phyloP scores from a whole-genome alignment of 208 protist genomes.

The Paratrypanosoma confusum region DNA sequence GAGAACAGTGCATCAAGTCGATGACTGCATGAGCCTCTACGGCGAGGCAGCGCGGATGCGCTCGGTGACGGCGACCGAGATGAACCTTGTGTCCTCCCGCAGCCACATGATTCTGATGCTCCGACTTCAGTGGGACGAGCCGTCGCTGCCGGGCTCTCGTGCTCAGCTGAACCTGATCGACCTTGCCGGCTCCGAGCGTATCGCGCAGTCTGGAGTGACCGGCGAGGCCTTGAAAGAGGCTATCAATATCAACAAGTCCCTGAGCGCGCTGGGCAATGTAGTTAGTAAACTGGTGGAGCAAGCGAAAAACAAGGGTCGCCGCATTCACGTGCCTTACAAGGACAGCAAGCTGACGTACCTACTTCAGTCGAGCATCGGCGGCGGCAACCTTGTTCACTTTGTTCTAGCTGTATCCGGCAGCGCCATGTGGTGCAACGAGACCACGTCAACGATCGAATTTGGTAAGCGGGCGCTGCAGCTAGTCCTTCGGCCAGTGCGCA shows the following conservation, averaged over 20 bases:
- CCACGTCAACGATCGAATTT: conserved; percentile 84
- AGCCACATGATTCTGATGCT: conserved; percentile 88
- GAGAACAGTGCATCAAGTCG: conserved; percentile 34
- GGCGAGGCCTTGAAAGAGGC: conserved; percentile 87
- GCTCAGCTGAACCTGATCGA: conserved; percentile 91
- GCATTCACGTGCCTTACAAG: conserved; percentile 87
- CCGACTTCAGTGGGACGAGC: conserved; percentile 84
- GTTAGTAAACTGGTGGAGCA: conserved; percentile 85
- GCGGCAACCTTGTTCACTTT: conserved; percentile 82
- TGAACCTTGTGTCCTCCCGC: conserved; percentile 85
- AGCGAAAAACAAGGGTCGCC: conserved; percentile 55
- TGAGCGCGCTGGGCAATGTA: conserved; percentile 90
- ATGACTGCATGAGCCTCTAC: conserved; percentile 80
- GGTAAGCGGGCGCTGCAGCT: conserved; percentile 82
- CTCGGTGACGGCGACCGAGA: conserved; percentile 71
- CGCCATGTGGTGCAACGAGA: conserved; percentile 68
- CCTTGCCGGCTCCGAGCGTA: conserved; percentile 87
- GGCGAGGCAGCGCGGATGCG: conserved; percentile 55
- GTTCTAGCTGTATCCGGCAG: conserved; percentile 71
- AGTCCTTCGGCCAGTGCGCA: conserved; percentile 75
- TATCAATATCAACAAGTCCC: conserved; percentile 91
- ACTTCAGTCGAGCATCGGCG: conserved; percentile 83
- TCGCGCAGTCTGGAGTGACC: conserved; percentile 72
- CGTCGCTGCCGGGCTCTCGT: conserved; percentile 63
- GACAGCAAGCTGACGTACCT: conserved; percentile 91